These are phyloP conservation scores for Canna indica DNA, from an alignment of 176 grass and related monocot genomes.

Conservation along the genomic window DNA sequence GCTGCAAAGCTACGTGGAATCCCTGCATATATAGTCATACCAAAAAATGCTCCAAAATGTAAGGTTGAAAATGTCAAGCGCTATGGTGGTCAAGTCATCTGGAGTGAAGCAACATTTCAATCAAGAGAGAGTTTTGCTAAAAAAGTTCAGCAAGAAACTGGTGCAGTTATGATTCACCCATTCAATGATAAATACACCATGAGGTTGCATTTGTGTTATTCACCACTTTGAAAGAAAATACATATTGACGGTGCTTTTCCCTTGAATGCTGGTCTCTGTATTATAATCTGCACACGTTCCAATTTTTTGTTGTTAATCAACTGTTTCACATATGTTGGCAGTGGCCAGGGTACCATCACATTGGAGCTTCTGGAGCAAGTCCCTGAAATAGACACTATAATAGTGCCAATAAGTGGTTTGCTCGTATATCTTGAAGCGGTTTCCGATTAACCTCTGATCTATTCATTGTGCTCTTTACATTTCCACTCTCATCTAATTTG, in stretches of 20 bases:
- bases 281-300: too few species aligned
- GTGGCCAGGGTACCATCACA: slow-evolving; percentile 84
- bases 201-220: slow-evolving; percentile 28
- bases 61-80: slow-evolving; percentile 84
- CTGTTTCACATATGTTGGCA: slow-evolving; percentile 35
- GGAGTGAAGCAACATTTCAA: slow-evolving; percentile 62
- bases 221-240: background rate
- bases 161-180: slow-evolving; percentile 77
- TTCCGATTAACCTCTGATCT: background rate
- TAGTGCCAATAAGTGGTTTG: slow-evolving; percentile 88
- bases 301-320: background rate
- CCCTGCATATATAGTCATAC: slow-evolving; percentile 84
- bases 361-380: slow-evolving; percentile 82
- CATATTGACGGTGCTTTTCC: too few species aligned
- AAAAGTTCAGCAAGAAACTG: slow-evolving; percentile 71
- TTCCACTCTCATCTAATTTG: slow-evolving; percentile 9
- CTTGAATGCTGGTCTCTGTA: too few species aligned
- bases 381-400: slow-evolving; percentile 59
- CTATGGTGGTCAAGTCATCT: slow-evolving; percentile 64
- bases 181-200: slow-evolving; percentile 84
- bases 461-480: background rate
- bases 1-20: slow-evolving; percentile 81
- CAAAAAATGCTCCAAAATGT: slow-evolving; percentile 67
- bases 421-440: background rate
- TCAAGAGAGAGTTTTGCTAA: slow-evolving; percentile 63